Base-by-base conservation (phyloP, 2,329 filamentous ascomycete genomes). In the Hypoxylon sp. region DNA sequence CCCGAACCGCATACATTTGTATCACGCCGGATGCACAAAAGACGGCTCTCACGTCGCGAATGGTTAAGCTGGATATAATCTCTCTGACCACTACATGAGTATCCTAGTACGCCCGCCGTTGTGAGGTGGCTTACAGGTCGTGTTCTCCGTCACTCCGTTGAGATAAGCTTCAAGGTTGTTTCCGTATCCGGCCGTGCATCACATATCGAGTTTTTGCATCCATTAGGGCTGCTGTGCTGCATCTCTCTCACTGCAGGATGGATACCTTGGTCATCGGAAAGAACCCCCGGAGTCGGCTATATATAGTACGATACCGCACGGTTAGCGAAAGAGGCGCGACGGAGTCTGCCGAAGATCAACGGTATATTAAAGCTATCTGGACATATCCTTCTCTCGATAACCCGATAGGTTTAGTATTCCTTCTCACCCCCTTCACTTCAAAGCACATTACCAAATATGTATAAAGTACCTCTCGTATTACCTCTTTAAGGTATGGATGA, bases 311-410 rank as follows among this genome's bases (percentile, higher is more conserved):
- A 58, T 28, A 23, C 19, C 21, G 19, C 28, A 21, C 55, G 55
- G 17, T 28, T 1, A 49, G 30, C 55, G 45, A 32, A 58, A 34
- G 13, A 13, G 30, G 45, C 43, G 25, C 32, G 45, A 30, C 55
- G 55, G 55, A 48, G 43, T 25, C 55, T 28, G 21, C 55, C 55
- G 55, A 58, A 32, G 21, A 14, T 49, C 32, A 19, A 21, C 43
- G 32, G 13, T 7, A n/a, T 17, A 28, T 13, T 2, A 7, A 7
- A 48, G n/a, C 5, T 25, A 41, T 7, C 11, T 5, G 9, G 9
- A 11, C 46, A 3, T 28, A n/a, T 56, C 14, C 11, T 11, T n/a
- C 28, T 46, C n/a, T 19, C 23, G 9, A 30, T 14, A 23, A n/a
- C 13, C 14, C 45, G 46, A 13, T 14, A 30, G 25, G 3, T 3